These are phyloP conservation scores for Chenopodium formosanum DNA, from an alignment of 148 eudicot genomes.

Conservation along the genomic window DNA sequence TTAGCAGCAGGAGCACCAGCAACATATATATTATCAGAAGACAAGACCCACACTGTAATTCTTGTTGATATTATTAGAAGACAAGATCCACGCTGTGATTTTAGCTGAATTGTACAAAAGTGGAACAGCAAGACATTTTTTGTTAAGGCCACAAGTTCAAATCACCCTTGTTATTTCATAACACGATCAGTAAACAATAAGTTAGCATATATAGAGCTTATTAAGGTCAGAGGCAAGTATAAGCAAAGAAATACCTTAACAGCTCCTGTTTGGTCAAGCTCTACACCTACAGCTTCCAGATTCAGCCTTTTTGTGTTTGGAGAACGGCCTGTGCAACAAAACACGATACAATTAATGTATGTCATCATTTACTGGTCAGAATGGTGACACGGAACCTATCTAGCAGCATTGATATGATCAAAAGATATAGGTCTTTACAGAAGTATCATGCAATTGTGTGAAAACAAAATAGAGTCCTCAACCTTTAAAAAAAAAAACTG, in stretches of 20 bases:
- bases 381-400: not conserved
- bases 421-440: not conserved
- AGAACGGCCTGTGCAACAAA: slow-evolving; percentile 53
- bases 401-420: not conserved
- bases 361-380: not conserved
- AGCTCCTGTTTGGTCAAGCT: slow-evolving; percentile 67
- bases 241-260: slow-evolving; percentile 52
- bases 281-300: slow-evolving; percentile 78
- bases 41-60: not conserved
- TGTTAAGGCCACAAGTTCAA: not conserved
- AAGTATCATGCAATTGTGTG: not conserved
- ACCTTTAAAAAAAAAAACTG: not conserved
- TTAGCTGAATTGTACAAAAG: not conserved
- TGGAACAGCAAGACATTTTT: not conserved
- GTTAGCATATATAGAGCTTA: not conserved
- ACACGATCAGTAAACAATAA: not conserved
- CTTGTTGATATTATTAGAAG: not conserved
- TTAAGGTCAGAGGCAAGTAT: slow-evolving; percentile 1
- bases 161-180: not conserved
- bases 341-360: not conserved
- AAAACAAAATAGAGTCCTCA: not conserved
- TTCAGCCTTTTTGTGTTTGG: slow-evolving; percentile 89
- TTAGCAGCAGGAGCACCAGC: not conserved
- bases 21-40: not conserved
- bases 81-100: not conserved